Evolutionary conservation across 73 alveolate genomes (phyloP).

Genomic region (Breviolum minutum): DNA sequence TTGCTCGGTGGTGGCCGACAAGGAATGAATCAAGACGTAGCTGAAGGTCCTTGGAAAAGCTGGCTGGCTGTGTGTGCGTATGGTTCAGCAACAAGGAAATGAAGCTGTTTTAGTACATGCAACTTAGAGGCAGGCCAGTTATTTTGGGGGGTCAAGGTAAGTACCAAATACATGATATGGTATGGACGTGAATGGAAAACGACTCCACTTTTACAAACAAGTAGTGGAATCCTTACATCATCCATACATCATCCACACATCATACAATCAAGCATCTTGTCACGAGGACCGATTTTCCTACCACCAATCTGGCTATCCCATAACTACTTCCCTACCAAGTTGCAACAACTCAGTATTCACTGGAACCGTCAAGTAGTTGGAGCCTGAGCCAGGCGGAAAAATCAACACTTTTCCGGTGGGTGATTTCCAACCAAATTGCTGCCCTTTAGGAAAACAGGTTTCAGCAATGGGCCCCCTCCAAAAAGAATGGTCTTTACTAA

Average conservation of each 20-base stretch:
- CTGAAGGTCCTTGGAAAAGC: not conserved
- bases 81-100: not conserved
- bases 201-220: no score
- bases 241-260: not conserved
- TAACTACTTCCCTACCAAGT: not conserved
- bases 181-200: no score
- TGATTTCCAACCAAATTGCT: no score
- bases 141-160: not conserved
- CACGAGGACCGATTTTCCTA: no score
- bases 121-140: not conserved
- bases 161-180: not conserved
- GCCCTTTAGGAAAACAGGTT: no score
- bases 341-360: slow-evolving; percentile 21
- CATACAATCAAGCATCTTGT: not conserved
- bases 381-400: not conserved
- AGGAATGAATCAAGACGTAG: slow-evolving; percentile 54
- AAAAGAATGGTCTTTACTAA: no score
- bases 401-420: no score
- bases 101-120: no score
- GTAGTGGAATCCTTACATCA: no score
- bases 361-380: slow-evolving; percentile 15
- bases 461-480: no score
- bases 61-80: not conserved
- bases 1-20: slow-evolving; percentile 86
- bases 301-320: no score